Conservation (phyloP, 1,284 basidiomycete species). For the Tremellales sp. region DNA sequence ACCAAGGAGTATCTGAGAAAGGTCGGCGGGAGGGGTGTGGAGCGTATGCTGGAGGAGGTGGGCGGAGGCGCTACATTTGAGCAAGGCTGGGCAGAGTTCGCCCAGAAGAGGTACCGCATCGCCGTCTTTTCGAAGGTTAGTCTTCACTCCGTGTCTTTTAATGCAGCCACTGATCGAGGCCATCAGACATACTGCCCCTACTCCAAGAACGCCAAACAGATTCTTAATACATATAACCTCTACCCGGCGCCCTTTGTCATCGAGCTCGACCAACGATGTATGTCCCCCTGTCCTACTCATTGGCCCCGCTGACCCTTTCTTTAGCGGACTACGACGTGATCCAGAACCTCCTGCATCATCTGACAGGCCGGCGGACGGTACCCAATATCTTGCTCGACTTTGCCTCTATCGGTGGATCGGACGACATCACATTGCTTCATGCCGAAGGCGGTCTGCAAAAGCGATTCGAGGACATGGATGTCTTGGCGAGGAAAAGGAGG, state of each 20-base stretch:
- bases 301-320: neutral
- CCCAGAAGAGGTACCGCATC: constrained; percentile 31
- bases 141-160: neutral
- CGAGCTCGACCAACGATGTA: constrained; percentile 48
- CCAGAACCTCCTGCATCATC: constrained; percentile 37
- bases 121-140: constrained; percentile 48
- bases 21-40: constrained; percentile 29
- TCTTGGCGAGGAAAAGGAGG: constrained; percentile 13
- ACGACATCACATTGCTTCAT: constrained; percentile 44
- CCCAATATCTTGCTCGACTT: constrained; percentile 49
- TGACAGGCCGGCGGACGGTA: constrained; percentile 48
- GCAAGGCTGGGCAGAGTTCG: constrained; percentile 35
- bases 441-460: constrained; percentile 42
- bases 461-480: constrained; percentile 25
- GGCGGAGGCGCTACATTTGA: constrained; percentile 21
- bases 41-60: constrained; percentile 25
- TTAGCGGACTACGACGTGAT: constrained; percentile 40
- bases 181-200: constrained; percentile 46
- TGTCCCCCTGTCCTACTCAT: constrained; percentile 15
- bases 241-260: constrained; percentile 40
- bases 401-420: constrained; percentile 44
- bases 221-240: constrained; percentile 38
- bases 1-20: constrained; percentile 19
- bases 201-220: constrained; percentile 44
- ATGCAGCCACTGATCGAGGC: neutral